Evolutionary conservation across 345 rosid genomes (phyloP), one percentile per base, ranked within the genome.

Genomic region (Erucastrum elatum): DNA sequence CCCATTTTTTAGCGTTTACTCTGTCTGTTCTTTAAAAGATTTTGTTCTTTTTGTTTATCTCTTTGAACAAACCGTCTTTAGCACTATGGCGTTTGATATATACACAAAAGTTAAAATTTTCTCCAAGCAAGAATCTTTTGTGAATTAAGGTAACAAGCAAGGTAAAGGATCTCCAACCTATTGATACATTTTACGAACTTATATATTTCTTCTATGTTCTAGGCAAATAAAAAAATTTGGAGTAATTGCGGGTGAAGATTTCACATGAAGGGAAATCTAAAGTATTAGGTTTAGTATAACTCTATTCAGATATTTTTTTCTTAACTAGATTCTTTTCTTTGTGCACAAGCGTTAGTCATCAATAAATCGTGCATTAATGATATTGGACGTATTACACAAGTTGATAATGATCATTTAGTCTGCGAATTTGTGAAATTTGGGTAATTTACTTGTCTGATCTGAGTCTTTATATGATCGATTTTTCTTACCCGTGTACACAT

Each of bases 1-100:
- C 95, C 95, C 97, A 92, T 90, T 70, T 5, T 64, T 17, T 0
- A 64, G 16, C 29, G 2, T 53, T 55, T 49, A 29, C 15, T 53
- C 30, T 0, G 26, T 58, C 15, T 60, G n/a, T 65, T 53, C 60
- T 51, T 73, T 53, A 34, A 29, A 31, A 15, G 68, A 71, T 12
- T 39, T 65, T 77, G 12, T 64, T 62, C 44, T 55, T 21, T 58
- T 58, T 59, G 64, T 46, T 63, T 29, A 67, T 63, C 68, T 75
- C 76, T 80, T 21, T 75, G 76, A 80, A 44, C 77, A 80, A 80
- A 80, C 83, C 83, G 80, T 80, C 80, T 80, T 75, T 53, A 80
- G 83, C 58, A 80, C 74, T 71, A 16, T 34, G 80, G 2, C 44
- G 6, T 46, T 44, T 49, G 53, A 75, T 80, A 80, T 75, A 75